phyloP scores from a whole-genome alignment of 2,329 filamentous ascomycete genomes.

The Aspergillus cejpii region DNA sequence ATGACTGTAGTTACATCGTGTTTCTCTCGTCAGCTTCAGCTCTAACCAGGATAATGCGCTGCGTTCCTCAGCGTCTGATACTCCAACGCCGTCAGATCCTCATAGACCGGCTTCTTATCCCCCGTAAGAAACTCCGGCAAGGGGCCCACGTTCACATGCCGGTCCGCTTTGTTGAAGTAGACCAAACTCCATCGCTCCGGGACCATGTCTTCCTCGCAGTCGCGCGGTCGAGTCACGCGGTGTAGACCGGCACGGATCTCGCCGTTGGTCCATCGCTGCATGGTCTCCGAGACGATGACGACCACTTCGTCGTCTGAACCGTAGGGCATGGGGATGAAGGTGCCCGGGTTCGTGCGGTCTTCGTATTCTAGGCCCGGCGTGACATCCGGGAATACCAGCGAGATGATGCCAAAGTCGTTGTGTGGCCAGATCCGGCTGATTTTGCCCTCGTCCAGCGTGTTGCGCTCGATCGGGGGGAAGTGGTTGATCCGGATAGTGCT shows the following conservation, averaged over 20 bases:
- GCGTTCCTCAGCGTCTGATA: too few species aligned
- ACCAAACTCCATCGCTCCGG: slow-evolving; percentile 24
- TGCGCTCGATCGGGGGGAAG: slow-evolving; percentile 6
- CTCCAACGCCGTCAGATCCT: too few species aligned
- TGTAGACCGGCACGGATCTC: slow-evolving; percentile 32
- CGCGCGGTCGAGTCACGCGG: slow-evolving; percentile 28
- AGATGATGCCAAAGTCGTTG: slow-evolving; percentile 22
- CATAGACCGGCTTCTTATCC: too few species aligned
- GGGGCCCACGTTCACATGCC: slow-evolving; percentile 24
- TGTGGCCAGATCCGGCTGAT: slow-evolving; percentile 12
- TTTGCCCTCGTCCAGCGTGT: slow-evolving; percentile 5
- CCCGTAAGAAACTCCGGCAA: slow-evolving; percentile 22
- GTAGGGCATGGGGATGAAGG: slow-evolving; percentile 12
- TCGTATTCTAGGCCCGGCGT: slow-evolving; percentile 36
- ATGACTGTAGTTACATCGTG: too few species aligned
- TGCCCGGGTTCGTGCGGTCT: slow-evolving; percentile 20
- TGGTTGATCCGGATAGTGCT: slow-evolving; percentile 12
- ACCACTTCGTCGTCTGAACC: slow-evolving; percentile 24
- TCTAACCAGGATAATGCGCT: too few species aligned
- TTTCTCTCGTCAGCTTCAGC: too few species aligned
- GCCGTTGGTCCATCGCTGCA: slow-evolving; percentile 38
- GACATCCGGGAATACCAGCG: slow-evolving; percentile 35
- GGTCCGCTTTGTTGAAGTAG: slow-evolving; percentile 31
- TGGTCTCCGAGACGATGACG: slow-evolving; percentile 38
- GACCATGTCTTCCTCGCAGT: slow-evolving; percentile 18